Conservation (phyloP, 2,329 filamentous ascomycete species). For the Paraphaeosphaeria sporulosa region DNA sequence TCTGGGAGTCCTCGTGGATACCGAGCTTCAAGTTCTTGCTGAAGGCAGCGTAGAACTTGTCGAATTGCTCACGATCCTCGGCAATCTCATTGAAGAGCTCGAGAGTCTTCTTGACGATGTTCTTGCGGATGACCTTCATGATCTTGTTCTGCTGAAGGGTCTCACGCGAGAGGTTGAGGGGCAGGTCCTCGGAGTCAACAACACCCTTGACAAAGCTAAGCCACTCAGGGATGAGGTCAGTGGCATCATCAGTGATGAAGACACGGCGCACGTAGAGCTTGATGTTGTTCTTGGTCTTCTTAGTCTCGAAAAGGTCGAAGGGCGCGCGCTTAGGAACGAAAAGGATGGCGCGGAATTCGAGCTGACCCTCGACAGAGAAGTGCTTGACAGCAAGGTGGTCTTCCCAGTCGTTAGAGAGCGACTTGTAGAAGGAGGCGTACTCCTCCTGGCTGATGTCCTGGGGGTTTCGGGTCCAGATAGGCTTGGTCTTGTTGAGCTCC, state of each 20-base stretch:
- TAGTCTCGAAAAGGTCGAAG: constrained; percentile 99
- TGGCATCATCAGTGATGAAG: constrained; percentile 99
- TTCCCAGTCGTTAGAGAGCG: constrained; percentile 99
- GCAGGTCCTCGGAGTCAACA: constrained; percentile 99
- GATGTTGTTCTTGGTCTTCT: constrained; percentile 99
- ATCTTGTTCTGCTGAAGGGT: constrained; percentile 99
- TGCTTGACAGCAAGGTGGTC: constrained; percentile 99
- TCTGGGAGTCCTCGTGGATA: constrained; percentile 99
- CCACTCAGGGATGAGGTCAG: constrained; percentile 99
- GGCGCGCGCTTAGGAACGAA: constrained; percentile 99
- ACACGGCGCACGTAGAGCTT: constrained; percentile 99
- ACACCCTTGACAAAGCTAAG: constrained; percentile 99
- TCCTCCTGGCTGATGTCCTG: constrained; percentile 94
- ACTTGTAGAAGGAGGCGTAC: constrained; percentile 99
- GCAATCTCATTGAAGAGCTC: constrained; percentile 99
- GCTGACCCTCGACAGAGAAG: constrained; percentile 99
- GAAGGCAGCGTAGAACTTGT: constrained; percentile 99
- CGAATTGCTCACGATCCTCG: constrained; percentile 99
- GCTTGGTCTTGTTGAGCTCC: constrained; percentile 99
- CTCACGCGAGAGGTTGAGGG: constrained; percentile 99
- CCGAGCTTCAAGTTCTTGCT: constrained; percentile 99
- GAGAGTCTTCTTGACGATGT: constrained; percentile 99
- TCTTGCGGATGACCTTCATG: constrained; percentile 99
- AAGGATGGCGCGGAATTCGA: constrained; percentile 99
- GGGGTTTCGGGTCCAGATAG: constrained; percentile 99